Percentiles rank a stretch among this genome's conserved stretches.
phyloP scores from a whole-genome alignment of 805 yeast species.

The Metschnikowia henanensis region DNA sequence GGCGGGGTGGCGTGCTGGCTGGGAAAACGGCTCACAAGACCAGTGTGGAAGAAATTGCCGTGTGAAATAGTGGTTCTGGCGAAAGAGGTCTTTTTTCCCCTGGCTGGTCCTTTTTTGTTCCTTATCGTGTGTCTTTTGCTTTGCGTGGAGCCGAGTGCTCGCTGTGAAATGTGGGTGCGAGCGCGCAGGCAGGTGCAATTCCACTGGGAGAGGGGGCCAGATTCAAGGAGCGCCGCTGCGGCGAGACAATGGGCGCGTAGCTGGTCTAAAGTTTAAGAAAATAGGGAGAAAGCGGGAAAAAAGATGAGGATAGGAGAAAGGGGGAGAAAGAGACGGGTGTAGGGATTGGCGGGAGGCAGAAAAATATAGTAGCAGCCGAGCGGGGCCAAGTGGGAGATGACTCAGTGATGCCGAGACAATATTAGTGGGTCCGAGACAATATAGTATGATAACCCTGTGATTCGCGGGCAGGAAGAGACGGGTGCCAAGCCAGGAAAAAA shows the following conservation, averaged over 20 bases:
- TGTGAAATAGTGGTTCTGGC: no score
- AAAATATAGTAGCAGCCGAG: not conserved
- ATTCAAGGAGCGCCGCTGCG: not conserved
- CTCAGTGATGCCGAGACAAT: no score
- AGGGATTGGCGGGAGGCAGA: not conserved
- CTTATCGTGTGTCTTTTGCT: conserved; percentile 7
- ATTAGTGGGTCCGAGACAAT: no score
- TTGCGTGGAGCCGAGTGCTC: not conserved
- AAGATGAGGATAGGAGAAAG: no score
- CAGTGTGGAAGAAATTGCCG: no score
- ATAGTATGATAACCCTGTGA: no score
- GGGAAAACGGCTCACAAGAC: no score
- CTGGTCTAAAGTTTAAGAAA: not conserved
- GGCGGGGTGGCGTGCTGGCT: no score
- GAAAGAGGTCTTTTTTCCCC: no score
- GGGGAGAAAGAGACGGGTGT: no score
- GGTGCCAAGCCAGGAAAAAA: no score
- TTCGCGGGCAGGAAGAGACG: no score
- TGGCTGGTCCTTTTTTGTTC: not conserved
- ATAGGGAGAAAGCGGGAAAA: not conserved
- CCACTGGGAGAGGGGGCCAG: conserved; percentile 5
- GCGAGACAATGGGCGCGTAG: not conserved
- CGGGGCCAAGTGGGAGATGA: not conserved
- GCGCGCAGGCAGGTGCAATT: conserved; percentile 12
- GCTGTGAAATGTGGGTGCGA: not conserved